These are phyloP conservation scores for Prunus campanulata DNA, from an alignment of 306 rosid species.

Conservation along the genomic window DNA sequence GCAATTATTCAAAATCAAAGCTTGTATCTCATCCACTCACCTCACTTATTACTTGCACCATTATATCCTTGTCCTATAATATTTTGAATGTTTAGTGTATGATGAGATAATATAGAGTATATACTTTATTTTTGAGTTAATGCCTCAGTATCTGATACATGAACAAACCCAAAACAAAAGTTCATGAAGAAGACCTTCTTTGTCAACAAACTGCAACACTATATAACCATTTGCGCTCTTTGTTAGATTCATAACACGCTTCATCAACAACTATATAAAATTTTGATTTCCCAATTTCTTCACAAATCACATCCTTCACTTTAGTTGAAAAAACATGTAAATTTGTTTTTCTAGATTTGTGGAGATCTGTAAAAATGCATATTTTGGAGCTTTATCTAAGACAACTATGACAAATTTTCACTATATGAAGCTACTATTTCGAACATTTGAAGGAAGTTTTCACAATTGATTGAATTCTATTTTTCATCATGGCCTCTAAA, in stretches of 20 bases:
- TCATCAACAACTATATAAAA: slow-evolving; percentile 16
- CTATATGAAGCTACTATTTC: background rate
- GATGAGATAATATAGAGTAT: background rate
- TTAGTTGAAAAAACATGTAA: background rate
- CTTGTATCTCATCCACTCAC: no score
- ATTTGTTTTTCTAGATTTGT: background rate
- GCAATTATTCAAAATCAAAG: no score
- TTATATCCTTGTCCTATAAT: background rate
- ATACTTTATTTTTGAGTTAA: background rate
- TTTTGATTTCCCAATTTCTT: background rate
- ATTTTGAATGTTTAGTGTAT: background rate
- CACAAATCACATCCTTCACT: background rate
- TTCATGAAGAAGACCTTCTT: background rate
- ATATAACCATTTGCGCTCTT: background rate
- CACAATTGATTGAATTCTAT: no score
- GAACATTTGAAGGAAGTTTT: no score
- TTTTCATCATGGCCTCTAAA: no score
- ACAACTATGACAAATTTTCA: background rate
- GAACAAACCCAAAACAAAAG: background rate
- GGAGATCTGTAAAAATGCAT: background rate
- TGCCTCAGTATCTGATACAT: background rate
- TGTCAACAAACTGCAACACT: background rate
- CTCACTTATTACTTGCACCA: no score
- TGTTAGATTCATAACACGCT: background rate
- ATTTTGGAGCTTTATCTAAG: background rate